Percentiles rank a stretch among this genome's conserved stretches.
Conservation (phyloP, 2,329 filamentous ascomycete species). For the Aspergillus vadensis region DNA sequence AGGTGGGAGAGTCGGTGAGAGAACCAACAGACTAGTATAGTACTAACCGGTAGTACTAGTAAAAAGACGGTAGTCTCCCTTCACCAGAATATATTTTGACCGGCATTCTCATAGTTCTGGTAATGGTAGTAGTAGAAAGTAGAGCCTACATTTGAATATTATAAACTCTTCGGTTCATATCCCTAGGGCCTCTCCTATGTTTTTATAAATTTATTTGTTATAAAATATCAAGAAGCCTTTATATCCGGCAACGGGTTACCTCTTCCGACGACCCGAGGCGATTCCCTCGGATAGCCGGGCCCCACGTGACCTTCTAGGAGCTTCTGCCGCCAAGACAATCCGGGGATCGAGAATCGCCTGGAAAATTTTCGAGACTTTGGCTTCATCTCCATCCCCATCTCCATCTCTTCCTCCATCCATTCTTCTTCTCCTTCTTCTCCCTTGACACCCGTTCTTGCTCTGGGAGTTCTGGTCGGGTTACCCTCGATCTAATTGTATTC, state of each 20-base stretch:
- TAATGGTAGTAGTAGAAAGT: too few relatives aligned
- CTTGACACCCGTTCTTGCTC: slow-evolving; percentile 35
- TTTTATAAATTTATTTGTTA: too few relatives aligned
- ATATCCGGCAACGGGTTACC: neutral
- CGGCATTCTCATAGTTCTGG: too few relatives aligned
- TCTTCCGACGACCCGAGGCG: slow-evolving; percentile 26
- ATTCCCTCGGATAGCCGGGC: slow-evolving; percentile 30
- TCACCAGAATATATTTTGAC: too few relatives aligned
- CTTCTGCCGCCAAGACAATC: slow-evolving; percentile 47
- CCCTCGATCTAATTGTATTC: slow-evolving; percentile 22
- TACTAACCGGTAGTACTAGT: too few relatives aligned
- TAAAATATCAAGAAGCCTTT: too few relatives aligned
- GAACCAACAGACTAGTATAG: too few relatives aligned
- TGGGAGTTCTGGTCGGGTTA: slow-evolving; percentile 38
- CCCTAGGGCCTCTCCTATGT: too few relatives aligned
- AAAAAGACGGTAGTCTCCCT: too few relatives aligned
- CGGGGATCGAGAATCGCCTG: slow-evolving; percentile 43
- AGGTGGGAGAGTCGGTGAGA: too few relatives aligned
- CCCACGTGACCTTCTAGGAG: slow-evolving; percentile 46
- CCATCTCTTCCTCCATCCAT: slow-evolving; percentile 31
- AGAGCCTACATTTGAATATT: too few relatives aligned
- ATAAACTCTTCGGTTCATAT: too few relatives aligned
- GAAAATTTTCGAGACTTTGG: slow-evolving; percentile 47
- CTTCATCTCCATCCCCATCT: slow-evolving; percentile 37
- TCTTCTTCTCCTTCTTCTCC: slow-evolving; percentile 35